A percentile compares a stretch with the other conserved stretches of the same genome.
These are phyloP conservation scores for Aspergillus clavatus DNA, from an alignment of 2,329 filamentous ascomycete species.

Conservation along the genomic window DNA sequence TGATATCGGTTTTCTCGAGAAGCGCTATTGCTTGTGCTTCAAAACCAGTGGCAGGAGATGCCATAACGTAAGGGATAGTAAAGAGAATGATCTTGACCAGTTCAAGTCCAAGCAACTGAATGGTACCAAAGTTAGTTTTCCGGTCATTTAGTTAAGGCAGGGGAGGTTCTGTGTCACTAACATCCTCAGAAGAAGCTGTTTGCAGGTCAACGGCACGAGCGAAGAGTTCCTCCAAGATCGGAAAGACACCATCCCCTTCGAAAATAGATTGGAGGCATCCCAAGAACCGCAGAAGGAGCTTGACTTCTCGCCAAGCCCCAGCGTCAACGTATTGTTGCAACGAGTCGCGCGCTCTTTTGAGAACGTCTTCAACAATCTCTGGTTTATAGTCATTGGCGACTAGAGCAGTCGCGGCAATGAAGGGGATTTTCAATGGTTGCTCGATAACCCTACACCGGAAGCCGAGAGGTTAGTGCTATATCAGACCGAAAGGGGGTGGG, in stretches of 20 bases:
- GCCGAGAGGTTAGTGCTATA: slow-evolving; percentile 16
- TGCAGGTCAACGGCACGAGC: slow-evolving; percentile 86
- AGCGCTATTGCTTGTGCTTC: slow-evolving; percentile 70
- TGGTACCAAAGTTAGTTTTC: slow-evolving; percentile 15
- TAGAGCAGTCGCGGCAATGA: slow-evolving; percentile 77
- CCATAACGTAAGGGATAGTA: slow-evolving; percentile 86
- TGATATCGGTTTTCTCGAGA: slow-evolving; percentile 91
- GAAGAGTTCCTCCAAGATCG: slow-evolving; percentile 84
- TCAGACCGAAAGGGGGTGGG: too few relatives aligned
- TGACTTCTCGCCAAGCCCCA: slow-evolving; percentile 85
- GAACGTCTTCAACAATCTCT: slow-evolving; percentile 66
- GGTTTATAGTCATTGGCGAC: slow-evolving; percentile 72
- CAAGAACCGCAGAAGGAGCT: slow-evolving; percentile 82
- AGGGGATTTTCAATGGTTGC: slow-evolving; percentile 97
- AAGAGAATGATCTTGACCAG: slow-evolving; percentile 95
- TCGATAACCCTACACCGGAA: slow-evolving; percentile 57
- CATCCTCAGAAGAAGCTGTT: slow-evolving; percentile 87
- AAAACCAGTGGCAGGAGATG: slow-evolving; percentile 64
- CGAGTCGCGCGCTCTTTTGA: slow-evolving; percentile 57
- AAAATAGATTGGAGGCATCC: slow-evolving; percentile 78
- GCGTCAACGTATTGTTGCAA: slow-evolving; percentile 63
- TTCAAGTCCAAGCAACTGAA: slow-evolving; percentile 63
- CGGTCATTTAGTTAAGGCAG: background rate
- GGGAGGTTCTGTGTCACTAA: slow-evolving; percentile 46
- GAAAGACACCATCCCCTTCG: slow-evolving; percentile 79